A percentile compares a stretch with the other conserved stretches of the same genome.
These are phyloP conservation scores for Backusella tarrabulga DNA, from an alignment of 192 early-diverging fungal genomes.

Conservation along the genomic window DNA sequence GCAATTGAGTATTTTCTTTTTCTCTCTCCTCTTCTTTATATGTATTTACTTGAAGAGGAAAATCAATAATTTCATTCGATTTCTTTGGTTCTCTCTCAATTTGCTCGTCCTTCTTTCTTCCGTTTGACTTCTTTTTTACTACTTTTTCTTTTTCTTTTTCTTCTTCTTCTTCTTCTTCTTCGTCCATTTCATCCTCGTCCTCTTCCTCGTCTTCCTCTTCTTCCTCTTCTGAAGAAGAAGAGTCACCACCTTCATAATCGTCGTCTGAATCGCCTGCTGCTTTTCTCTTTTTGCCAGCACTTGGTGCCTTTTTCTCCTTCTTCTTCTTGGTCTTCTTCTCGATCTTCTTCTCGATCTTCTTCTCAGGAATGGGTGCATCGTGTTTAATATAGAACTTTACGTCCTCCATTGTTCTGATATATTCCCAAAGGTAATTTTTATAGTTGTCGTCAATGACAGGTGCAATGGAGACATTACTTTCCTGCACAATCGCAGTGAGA, in stretches of 20 bases:
- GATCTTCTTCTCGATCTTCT: not conserved
- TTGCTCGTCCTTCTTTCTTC: not conserved
- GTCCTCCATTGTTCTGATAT: not conserved
- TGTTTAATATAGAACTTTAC: not conserved
- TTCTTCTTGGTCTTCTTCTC: not conserved
- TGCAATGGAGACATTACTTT: not conserved
- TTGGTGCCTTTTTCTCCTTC: not conserved
- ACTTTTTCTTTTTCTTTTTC: not conserved
- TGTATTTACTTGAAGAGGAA: not conserved
- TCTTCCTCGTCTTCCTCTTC: not conserved
- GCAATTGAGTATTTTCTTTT: not conserved
- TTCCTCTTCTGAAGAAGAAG: not conserved
- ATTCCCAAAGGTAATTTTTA: slow-evolving; percentile 16
- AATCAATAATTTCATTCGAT: not conserved
- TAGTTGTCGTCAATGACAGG: slow-evolving; percentile 9
- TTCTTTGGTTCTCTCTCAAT: not conserved
- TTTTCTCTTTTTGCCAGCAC: not conserved
- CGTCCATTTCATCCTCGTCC: not conserved
- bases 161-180: not conserved
- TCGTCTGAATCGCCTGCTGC: not conserved
- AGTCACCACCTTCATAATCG: not conserved
- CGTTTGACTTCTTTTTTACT: not conserved
- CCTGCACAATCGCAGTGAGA: not conserved
- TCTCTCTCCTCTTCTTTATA: not conserved
- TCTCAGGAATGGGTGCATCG: not conserved